Conservation (phyloP, 352 stramenopile genomes). For the Globisporangium emineosum region DNA sequence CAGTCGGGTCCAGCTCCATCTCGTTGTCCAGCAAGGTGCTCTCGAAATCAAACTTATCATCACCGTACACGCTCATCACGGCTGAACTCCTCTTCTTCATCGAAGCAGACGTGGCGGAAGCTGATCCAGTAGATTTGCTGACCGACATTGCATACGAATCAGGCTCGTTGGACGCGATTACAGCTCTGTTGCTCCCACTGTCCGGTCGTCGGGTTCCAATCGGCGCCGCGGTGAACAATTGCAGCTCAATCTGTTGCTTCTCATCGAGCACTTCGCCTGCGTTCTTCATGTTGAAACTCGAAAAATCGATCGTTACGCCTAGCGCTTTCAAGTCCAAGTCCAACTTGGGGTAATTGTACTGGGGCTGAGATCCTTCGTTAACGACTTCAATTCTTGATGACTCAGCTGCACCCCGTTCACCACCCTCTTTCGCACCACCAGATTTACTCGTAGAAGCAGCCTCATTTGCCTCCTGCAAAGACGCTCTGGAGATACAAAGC, state of each 20-base stretch:
- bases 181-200: conserved; percentile 13
- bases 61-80: conserved; percentile 19
- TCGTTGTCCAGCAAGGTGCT: conserved; percentile 61
- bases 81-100: conserved; percentile 23
- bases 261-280: conserved; percentile 70
- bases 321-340: conserved; percentile 62
- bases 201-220: conserved; percentile 75
- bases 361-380: conserved; percentile 19
- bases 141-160: conserved; percentile 18
- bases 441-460: conserved; percentile 28
- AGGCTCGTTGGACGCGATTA: conserved; percentile 4
- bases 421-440: conserved; percentile 13
- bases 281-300: conserved; percentile 50
- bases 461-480: conserved; percentile 69
- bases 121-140: conserved; percentile 20
- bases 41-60: conserved; percentile 68
- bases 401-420: conserved; percentile 7
- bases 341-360: conserved; percentile 41
- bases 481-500: conserved; percentile 64
- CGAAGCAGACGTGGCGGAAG: conserved; percentile 18
- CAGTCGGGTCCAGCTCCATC: conserved; percentile 58
- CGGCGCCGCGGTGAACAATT: conserved; percentile 82
- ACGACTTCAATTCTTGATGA: neutral
- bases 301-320: conserved; percentile 48
- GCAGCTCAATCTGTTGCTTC: conserved; percentile 85